Evolutionary conservation across 768 basidiomycete species (phyloP), one percentile per base, ranked within the genome.

Genomic region (Termitomyces sp.): DNA sequence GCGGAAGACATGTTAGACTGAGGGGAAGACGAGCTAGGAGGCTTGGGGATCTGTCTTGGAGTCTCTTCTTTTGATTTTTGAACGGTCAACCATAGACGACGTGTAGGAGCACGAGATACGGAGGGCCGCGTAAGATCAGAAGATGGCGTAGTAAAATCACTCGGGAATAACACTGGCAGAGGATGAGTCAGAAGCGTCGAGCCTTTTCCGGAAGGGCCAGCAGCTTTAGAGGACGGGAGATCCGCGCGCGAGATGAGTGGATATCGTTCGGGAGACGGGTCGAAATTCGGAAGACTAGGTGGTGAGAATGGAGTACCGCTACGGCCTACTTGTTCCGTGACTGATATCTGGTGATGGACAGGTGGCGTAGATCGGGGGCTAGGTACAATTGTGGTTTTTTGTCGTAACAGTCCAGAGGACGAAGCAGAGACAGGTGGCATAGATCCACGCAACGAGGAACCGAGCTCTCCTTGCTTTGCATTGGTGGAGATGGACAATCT

Each of bases 391-490:
- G 31, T 37, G 8, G 56, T 57, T 20, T 59, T 59, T 36, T 51
- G 17, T n/a, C 61, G 63, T 2, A 37, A 47, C 11, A 59, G 48
- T 34, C 25, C 29, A 36, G 62, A 60, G 37, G 63, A 56, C 20
- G 61, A 46, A 37, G 17, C 34, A 46, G 47, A 31, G 11, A 46
- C 36, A 40, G 29, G 34, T 34, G 9, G 34, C 15, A 57, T 46
- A 5, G 20, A 32, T 7, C 53, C 40, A 48, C 40, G 48, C 20
- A 47, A 25, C 0, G 42, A 38, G 43, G 53, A 57, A 46, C 45
- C 50, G 11, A 61, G 38, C 17, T 57, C 42, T 29, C 20, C 46
- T 46, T 36, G 32, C 14, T 12, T 57, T 32, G 37, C 11, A 17
- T 50, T 42, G 14, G 29, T 34, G 9, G 31, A 52, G 29, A 34